phyloP scores from a whole-genome alignment of 257 asterid genomes.

The Solanum okadae region DNA sequence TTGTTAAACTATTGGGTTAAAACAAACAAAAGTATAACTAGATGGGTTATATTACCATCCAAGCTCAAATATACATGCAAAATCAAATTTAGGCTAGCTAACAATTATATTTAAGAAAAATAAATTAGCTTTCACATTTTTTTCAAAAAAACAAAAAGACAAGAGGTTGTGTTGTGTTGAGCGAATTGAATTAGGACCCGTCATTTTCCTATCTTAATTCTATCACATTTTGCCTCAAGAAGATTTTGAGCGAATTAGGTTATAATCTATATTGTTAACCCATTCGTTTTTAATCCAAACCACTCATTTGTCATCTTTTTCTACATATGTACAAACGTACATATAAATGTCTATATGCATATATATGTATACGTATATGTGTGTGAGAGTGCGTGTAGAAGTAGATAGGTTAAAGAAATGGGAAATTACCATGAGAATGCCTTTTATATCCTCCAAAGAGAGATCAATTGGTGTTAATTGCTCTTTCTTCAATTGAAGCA shows the following conservation, averaged over 20 bases:
- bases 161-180: not conserved
- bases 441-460: constrained; percentile 8
- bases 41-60: not conserved
- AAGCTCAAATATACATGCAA: not conserved
- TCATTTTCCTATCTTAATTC: not conserved
- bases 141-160: not conserved
- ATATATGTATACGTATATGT: not conserved
- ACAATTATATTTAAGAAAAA: not conserved
- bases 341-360: not conserved
- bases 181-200: not conserved
- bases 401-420: not conserved
- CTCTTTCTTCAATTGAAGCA: constrained; percentile 1
- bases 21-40: not conserved
- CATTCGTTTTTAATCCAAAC: not conserved
- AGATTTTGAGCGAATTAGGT: too few species aligned
- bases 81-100: not conserved
- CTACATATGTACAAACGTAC: too few species aligned
- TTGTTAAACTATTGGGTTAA: not conserved
- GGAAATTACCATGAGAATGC: not conserved
- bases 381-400: not conserved
- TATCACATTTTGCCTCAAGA: not conserved
- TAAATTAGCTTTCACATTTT: not conserved
- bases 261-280: too few species aligned
- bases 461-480: not conserved
- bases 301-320: not conserved